Conservation (phyloP, 345 rosid genomes). For the Citrus medica region DNA sequence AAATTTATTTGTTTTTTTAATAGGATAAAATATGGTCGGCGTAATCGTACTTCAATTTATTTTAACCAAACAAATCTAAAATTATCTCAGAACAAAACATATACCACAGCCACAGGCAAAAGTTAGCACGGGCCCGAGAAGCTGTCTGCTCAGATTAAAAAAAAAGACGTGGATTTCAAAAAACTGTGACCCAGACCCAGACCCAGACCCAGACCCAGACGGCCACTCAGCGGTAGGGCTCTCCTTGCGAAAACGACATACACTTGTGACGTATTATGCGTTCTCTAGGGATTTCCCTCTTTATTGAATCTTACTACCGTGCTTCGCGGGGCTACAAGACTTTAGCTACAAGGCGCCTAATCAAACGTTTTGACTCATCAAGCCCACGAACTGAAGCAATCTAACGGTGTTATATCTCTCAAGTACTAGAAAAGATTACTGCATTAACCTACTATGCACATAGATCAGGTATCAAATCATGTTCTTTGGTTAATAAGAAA, state of each 20-base stretch:
- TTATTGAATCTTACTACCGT: neutral
- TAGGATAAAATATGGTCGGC: neutral
- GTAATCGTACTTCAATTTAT: neutral
- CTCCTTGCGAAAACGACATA: neutral
- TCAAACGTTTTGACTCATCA: too few species aligned
- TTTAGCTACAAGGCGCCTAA: neutral
- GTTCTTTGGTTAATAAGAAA: too few species aligned
- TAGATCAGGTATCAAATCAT: too few species aligned
- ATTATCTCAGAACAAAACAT: neutral
- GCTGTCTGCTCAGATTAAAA: neutral
- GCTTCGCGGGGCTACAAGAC: constrained; percentile 1
- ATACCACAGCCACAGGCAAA: neutral
- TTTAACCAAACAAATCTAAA: neutral
- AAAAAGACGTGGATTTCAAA: neutral
- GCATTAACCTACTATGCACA: too few species aligned
- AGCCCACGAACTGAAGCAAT: too few species aligned
- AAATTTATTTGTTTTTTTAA: neutral
- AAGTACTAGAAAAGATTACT: too few species aligned
- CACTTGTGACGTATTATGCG: constrained; percentile 4
- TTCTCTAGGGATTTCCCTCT: neutral
- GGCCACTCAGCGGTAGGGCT: neutral
- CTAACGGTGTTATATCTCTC: too few species aligned
- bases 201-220: neutral
- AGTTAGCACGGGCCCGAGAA: neutral
- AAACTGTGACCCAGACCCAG: neutral